Evolutionary conservation across 1,139 yeast genomes (phyloP).

Genomic region (Torulaspora globosa): DNA sequence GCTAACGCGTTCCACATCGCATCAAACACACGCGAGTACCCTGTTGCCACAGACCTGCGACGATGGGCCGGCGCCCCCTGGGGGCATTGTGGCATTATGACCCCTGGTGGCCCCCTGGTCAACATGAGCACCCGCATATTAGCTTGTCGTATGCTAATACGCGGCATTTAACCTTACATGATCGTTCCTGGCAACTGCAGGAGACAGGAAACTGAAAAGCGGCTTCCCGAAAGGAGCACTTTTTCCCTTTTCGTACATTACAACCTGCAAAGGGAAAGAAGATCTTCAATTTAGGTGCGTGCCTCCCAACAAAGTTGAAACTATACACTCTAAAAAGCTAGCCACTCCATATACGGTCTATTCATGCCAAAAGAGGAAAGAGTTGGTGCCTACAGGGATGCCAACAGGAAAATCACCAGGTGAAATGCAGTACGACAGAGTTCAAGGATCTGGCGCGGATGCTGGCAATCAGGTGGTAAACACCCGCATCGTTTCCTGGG

Average conservation of each 20-base stretch:
- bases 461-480: neutral
- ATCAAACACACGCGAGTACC: too few species aligned
- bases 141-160: too few species aligned
- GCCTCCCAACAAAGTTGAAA: neutral
- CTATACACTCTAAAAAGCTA: neutral
- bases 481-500: neutral
- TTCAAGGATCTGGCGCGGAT: neutral
- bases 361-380: neutral
- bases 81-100: constrained; percentile 7
- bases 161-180: neutral
- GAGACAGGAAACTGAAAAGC: neutral
- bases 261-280: too few species aligned
- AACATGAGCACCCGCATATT: neutral
- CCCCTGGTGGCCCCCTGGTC: neutral
- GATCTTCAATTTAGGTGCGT: neutral
- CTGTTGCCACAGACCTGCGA: too few species aligned
- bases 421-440: neutral
- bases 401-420: neutral
- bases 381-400: neutral
- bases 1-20: too few species aligned
- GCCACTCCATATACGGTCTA: neutral
- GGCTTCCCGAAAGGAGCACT: neutral
- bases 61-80: too few species aligned
- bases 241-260: too few species aligned
- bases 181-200: neutral